Conservation (phyloP, 1,284 basidiomycete genomes). For the Sphagnurus paluster region DNA sequence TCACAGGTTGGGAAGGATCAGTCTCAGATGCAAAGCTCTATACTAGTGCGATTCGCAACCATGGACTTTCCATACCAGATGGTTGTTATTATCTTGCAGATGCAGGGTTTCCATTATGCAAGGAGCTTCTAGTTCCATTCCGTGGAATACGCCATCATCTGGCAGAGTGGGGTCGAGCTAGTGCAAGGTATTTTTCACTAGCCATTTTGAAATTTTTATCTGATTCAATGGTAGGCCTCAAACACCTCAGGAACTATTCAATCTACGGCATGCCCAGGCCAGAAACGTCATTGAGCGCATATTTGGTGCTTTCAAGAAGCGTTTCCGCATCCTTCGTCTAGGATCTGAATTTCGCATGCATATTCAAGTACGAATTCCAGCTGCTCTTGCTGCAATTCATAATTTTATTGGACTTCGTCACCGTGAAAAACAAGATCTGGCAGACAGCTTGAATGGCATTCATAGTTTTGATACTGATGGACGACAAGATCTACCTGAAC, state of each 20-base stretch:
- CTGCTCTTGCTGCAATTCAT: not conserved
- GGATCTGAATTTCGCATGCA: not conserved
- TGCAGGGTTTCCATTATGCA: constrained; percentile 22
- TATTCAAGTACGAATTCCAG: not conserved
- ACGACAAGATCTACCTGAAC: no score
- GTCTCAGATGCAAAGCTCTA: constrained; percentile 23
- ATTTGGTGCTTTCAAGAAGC: not conserved
- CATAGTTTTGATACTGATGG: no score
- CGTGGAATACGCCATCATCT: constrained; percentile 17
- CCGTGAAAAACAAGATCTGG: no score
- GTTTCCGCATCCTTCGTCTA: not conserved
- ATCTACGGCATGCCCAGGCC: not conserved
- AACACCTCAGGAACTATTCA: not conserved
- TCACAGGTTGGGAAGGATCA: constrained; percentile 25
- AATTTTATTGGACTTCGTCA: not conserved
- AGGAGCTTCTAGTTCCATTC: constrained; percentile 15
- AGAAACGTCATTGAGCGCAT: not conserved
- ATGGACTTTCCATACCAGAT: constrained; percentile 19
- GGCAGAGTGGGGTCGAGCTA: constrained; percentile 7
- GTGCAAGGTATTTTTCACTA: not conserved
- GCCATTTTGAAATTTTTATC: not conserved
- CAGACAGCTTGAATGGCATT: no score
- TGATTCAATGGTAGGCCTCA: no score
- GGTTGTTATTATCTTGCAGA: constrained; percentile 23
- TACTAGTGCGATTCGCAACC: constrained; percentile 9